Evolutionary conservation across 2,329 filamentous ascomycete genomes (phyloP).

Genomic region (Rugonectria rugulosa): DNA sequence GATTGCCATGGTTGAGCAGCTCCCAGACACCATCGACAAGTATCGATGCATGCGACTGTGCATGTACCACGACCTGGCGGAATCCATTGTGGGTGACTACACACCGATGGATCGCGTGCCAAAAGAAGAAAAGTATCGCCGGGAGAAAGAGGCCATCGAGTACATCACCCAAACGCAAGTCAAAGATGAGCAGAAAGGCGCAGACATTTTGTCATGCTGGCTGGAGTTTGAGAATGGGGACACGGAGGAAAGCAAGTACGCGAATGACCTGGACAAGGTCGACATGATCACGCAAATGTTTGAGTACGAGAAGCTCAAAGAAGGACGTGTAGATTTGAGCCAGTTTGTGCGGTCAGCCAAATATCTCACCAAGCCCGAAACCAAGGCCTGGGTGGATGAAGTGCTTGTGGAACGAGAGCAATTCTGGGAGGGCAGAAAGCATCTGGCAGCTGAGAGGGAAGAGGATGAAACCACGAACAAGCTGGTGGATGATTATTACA

Average conservation of each 20-base stretch:
- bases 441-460: neutral
- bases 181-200: conserved; percentile 59
- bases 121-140: conserved; percentile 86
- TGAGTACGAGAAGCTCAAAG: conserved; percentile 83
- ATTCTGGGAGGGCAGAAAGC: conserved; percentile 64
- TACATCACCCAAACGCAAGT: conserved; percentile 84
- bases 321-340: conserved; percentile 74
- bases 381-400: conserved; percentile 79
- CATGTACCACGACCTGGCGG: conserved; percentile 96
- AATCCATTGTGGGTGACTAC: conserved; percentile 95
- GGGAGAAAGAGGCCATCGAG: conserved; percentile 89
- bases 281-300: conserved; percentile 94
- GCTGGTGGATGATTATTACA: neutral
- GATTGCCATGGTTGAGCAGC: conserved; percentile 93
- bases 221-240: conserved; percentile 91
- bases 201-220: conserved; percentile 59
- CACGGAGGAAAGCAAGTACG: conserved; percentile 85
- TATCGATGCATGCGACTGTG: conserved; percentile 92
- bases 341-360: conserved; percentile 85
- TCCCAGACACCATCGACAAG: conserved; percentile 77
- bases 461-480: neutral
- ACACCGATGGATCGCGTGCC: conserved; percentile 89
- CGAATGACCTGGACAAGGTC: conserved; percentile 97
- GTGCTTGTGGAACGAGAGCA: conserved; percentile 77
- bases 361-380: conserved; percentile 77